Evolutionary conservation across 306 rosid species (phyloP), one percentile per base, ranked within the genome.

Genomic region (Echinosophora koreensis): DNA sequence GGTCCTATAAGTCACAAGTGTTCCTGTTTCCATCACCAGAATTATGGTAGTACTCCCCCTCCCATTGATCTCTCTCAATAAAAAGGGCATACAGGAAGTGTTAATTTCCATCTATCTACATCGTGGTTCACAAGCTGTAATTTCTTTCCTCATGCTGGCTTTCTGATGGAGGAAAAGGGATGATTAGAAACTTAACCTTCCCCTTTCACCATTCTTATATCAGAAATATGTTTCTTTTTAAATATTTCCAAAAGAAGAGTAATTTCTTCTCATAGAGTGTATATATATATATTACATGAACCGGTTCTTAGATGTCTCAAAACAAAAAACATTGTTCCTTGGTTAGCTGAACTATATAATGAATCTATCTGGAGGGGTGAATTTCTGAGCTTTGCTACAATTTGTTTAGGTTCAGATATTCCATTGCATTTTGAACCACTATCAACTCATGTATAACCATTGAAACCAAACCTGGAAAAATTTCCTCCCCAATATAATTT

Each of bases 111-210:
- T 39, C 13, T 54, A 55, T 55, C 4, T 57, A 22, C 17, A 18
- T 39, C 8, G 8, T 42, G 28, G 18, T 56, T 28, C 54, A 58
- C 39, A 73, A 73, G 32, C 66, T 34, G 54, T 41, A 42, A 6
- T 73, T 73, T 72, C 8, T 73, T 73, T 44, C 9, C 4, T 34
- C 46, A n/a, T 61, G n/a, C 15, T 70, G 67, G n/a, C 42, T 5
- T 41, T 72, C 17, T 42, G 41, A 57, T 72, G 70, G 58, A 60
- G 67, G 68, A 59, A 16, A 59, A 57, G n/a, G 9, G 55, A 28
- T 66, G 37, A 18, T 46, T 64, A 39, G 32, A 64, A 16, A 64
- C 42, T n/a, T 6, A 10, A 5, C 5, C 14, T 41, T 44, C 6
- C 46, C 4, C 8, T 18, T 50, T 46, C 56, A 44, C 47, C 44